Conservation (phyloP, 192 early-diverging fungal genomes). For the Coemansia sp. region DNA sequence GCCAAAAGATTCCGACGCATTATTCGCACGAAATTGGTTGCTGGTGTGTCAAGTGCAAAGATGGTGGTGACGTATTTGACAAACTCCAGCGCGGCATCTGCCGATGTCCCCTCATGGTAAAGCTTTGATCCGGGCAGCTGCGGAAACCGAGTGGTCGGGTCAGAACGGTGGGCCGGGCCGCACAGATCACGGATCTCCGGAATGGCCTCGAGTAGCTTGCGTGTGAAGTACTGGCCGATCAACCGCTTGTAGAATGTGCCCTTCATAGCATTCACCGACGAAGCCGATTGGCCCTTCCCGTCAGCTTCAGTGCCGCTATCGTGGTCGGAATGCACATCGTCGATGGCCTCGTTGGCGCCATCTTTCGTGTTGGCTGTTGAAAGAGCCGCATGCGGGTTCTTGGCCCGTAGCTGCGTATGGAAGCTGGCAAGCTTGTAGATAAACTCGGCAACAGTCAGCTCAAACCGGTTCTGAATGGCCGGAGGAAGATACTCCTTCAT, state of each 20-base stretch:
- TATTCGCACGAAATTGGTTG: constrained; percentile 76
- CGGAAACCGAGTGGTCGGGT: constrained; percentile 58
- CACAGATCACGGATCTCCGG: constrained; percentile 59
- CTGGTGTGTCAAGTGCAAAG: constrained; percentile 67
- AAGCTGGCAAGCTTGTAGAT: constrained; percentile 61
- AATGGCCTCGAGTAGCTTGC: constrained; percentile 63
- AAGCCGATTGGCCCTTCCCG: neutral
- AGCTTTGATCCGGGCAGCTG: constrained; percentile 60
- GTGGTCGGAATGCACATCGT: constrained; percentile 20
- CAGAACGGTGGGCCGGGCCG: constrained; percentile 15
- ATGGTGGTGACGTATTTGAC: constrained; percentile 75
- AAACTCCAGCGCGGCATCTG: constrained; percentile 80
- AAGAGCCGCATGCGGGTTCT: constrained; percentile 25
- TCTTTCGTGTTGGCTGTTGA: constrained; percentile 7
- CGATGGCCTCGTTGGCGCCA: constrained; percentile 37
- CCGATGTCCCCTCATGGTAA: constrained; percentile 3
- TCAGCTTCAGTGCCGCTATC: neutral
- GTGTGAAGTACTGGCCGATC: constrained; percentile 59
- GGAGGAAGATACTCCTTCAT: constrained; percentile 84
- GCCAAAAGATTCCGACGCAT: constrained; percentile 77
- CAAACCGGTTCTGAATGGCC: constrained; percentile 68
- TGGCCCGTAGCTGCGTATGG: constrained; percentile 41
- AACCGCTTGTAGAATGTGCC: constrained; percentile 51
- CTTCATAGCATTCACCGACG: constrained; percentile 9
- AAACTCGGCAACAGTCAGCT: constrained; percentile 67